Percentiles rank a stretch among this genome's conserved stretches.
Conservation (phyloP, 495 filamentous ascomycete genomes). For the Podospora fimiseda region DNA sequence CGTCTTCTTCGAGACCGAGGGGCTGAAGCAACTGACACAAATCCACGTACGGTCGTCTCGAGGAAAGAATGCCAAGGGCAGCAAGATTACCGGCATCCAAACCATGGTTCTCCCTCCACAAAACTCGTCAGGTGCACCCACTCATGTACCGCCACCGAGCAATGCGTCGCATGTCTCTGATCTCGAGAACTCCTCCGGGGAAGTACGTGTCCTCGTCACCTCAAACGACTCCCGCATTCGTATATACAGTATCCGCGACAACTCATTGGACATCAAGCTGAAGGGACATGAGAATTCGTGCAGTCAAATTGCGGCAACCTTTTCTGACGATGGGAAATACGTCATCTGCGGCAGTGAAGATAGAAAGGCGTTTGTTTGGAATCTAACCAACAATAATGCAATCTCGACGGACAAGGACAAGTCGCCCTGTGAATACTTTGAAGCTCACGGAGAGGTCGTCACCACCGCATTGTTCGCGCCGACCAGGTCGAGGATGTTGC, state of each 20-base stretch:
- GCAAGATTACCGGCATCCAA: constrained; percentile 94
- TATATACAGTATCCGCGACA: constrained; percentile 79
- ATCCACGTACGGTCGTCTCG: constrained; percentile 85
- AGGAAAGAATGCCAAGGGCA: constrained; percentile 90
- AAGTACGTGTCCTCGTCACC: constrained; percentile 81
- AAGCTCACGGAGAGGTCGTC: constrained; percentile 81
- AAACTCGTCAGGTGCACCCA: background rate
- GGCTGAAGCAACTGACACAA: constrained; percentile 73
- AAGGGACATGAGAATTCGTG: constrained; percentile 89
- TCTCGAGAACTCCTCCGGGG: constrained; percentile 41
- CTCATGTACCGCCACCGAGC: constrained; percentile 33
- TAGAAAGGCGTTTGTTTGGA: constrained; percentile 83
- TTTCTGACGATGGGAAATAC: constrained; percentile 81
- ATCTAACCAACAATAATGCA: constrained; percentile 46
- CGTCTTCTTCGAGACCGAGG: constrained; percentile 92
- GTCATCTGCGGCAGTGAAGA: constrained; percentile 95
- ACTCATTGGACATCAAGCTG: constrained; percentile 79
- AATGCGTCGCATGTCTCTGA: constrained; percentile 16
- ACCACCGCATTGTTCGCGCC: constrained; percentile 85
- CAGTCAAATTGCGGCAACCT: constrained; percentile 83
- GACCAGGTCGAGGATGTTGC: constrained; percentile 63
- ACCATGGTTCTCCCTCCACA: constrained; percentile 54
- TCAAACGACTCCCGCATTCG: constrained; percentile 95
- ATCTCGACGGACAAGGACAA: constrained; percentile 67
- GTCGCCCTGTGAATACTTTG: constrained; percentile 75